Conservation (phyloP, 306 rosid genomes). For the Fagus crenata region DNA sequence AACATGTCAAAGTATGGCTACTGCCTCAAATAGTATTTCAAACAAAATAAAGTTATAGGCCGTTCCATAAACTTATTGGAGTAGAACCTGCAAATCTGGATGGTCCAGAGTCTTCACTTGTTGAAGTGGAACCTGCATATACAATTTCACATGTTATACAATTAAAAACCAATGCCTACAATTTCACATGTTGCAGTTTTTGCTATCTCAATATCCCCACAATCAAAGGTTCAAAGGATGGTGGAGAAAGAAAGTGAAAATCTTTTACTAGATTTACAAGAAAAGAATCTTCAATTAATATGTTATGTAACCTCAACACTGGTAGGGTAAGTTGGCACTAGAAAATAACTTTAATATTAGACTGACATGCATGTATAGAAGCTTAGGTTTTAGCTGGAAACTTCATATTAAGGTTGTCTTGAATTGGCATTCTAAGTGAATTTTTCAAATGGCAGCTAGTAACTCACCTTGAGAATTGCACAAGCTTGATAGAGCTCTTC, state of each 20-base stretch:
- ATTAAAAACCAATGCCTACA: slow-evolving; percentile 1
- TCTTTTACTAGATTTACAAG: neutral
- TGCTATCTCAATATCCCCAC: neutral
- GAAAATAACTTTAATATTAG: neutral
- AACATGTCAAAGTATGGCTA: slow-evolving; percentile 24
- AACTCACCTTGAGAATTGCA: slow-evolving; percentile 74
- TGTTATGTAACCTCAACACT: neutral
- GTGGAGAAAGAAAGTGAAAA: neutral
- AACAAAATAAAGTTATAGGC: slow-evolving; percentile 18
- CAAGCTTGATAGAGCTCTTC: slow-evolving; percentile 78
- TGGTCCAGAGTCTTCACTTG: slow-evolving; percentile 72
- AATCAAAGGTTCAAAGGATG: neutral
- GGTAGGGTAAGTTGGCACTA: neutral
- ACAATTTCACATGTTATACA: slow-evolving; percentile 30
- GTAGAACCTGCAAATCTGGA: slow-evolving; percentile 78
- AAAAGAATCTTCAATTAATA: neutral
- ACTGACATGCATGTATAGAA: neutral
- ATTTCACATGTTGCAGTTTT: neutral
- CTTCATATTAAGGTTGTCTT: neutral
- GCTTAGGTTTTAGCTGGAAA: slow-evolving; percentile 1
- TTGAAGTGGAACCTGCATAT: slow-evolving; percentile 62
- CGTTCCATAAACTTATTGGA: slow-evolving; percentile 35
- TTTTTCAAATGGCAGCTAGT: slow-evolving; percentile 19
- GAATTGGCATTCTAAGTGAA: neutral
- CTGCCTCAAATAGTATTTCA: slow-evolving; percentile 18